Evolutionary conservation across 306 rosid genomes (phyloP).

Genomic region (Cucumis cinereus): DNA sequence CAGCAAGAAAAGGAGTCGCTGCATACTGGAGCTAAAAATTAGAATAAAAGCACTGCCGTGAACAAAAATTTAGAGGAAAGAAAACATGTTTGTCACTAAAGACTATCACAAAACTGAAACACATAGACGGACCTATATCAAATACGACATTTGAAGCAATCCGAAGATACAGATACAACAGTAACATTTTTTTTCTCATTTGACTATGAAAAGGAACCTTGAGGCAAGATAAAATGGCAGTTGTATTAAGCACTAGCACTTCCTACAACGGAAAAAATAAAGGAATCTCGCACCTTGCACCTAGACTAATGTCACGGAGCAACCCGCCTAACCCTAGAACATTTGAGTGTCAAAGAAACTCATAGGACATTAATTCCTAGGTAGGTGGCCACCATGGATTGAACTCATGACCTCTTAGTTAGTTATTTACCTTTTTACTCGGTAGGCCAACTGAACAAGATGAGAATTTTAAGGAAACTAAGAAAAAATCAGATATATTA

Average conservation of each 20-base stretch:
- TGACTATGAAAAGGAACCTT: background rate
- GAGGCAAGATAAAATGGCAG: background rate
- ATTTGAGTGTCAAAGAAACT: too few relatives aligned
- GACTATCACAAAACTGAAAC: background rate
- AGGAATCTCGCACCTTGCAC: too few relatives aligned
- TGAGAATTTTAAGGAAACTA: background rate
- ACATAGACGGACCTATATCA: background rate
- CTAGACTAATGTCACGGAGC: too few relatives aligned
- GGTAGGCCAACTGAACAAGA: too few relatives aligned
- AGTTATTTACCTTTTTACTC: too few relatives aligned
- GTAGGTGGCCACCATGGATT: too few relatives aligned
- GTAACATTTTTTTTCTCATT: background rate
- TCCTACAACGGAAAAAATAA: background rate
- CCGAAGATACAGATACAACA: background rate
- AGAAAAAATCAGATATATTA: background rate
- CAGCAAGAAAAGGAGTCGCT: background rate
- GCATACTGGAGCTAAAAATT: background rate
- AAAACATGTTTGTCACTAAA: background rate
- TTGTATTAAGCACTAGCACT: background rate
- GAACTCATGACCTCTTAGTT: too few relatives aligned
- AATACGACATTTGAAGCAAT: background rate
- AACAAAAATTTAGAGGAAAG: background rate
- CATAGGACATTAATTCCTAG: too few relatives aligned
- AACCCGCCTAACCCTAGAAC: too few relatives aligned
- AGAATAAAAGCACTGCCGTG: background rate